These are phyloP conservation scores for Carnegiea gigantea DNA, from an alignment of 179 eudicot genomes.

Conservation along the genomic window DNA sequence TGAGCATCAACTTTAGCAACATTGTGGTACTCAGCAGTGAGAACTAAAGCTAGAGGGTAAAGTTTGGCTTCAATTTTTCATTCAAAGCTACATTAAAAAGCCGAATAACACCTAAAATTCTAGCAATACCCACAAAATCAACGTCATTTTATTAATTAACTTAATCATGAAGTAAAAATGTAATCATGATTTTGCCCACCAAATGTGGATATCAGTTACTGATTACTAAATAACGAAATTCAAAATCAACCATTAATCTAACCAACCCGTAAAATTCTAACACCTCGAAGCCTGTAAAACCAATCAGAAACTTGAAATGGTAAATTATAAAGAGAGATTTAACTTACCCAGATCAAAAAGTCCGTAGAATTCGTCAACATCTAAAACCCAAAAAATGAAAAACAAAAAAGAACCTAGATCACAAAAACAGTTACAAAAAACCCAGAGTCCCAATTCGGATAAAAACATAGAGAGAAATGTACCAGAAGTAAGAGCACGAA, in stretches of 20 bases:
- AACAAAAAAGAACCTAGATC: constrained; percentile 22
- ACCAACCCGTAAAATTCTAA: not conserved
- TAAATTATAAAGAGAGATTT: not conserved
- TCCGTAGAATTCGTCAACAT: constrained; percentile 44
- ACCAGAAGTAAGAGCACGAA: constrained; percentile 43
- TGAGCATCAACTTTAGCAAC: not conserved
- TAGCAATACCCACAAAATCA: not conserved
- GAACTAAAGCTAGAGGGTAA: not conserved
- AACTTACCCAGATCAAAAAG: constrained; percentile 38
- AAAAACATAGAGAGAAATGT: not conserved
- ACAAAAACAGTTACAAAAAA: constrained; percentile 6
- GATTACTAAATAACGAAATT: not conserved
- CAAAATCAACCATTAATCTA: not conserved
- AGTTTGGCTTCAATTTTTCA: not conserved
- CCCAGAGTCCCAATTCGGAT: constrained; percentile 6
- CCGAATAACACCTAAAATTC: not conserved
- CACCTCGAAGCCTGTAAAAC: not conserved
- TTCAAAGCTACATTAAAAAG: not conserved
- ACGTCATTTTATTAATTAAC: not conserved
- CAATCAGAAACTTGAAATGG: not conserved
- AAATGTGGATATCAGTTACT: not conserved
- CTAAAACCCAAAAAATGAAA: constrained; percentile 18
- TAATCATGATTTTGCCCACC: not conserved
- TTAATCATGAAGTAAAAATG: not conserved
- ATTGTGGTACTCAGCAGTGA: not conserved